Conservation (phyloP, 495 filamentous ascomycete species). For the Xylaria venustula region DNA sequence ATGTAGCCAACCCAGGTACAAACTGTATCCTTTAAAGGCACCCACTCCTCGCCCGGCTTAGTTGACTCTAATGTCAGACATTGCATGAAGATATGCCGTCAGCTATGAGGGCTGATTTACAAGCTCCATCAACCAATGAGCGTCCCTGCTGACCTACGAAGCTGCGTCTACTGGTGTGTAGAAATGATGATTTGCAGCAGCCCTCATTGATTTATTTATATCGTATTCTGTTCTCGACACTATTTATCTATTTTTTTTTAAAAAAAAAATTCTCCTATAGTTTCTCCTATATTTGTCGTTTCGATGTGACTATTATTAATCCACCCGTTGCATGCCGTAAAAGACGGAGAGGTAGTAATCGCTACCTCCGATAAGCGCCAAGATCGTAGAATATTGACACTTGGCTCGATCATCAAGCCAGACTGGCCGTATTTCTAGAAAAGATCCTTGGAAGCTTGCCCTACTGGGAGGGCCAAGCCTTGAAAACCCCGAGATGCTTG, state of each 20-base stretch:
- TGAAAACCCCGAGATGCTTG: not conserved
- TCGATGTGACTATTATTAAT: not conserved
- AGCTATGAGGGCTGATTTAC: not conserved
- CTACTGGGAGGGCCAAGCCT: not conserved
- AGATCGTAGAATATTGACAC: not conserved
- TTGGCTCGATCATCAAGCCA: not conserved
- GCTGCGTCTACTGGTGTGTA: too few relatives aligned
- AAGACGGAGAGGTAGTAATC: not conserved
- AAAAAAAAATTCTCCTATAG: too few relatives aligned
- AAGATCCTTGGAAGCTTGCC: not conserved
- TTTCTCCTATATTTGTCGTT: too few relatives aligned
- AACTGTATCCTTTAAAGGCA: too few relatives aligned
- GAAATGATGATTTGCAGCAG: too few relatives aligned
- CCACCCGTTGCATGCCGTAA: not conserved
- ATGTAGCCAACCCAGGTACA: not conserved
- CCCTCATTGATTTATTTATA: too few relatives aligned
- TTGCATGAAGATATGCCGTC: not conserved
- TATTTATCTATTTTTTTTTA: too few relatives aligned
- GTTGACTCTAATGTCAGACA: not conserved
- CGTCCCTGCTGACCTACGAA: not conserved
- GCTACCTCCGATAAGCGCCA: not conserved
- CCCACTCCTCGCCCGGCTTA: too few relatives aligned
- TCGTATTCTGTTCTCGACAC: too few relatives aligned
- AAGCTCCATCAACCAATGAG: not conserved
- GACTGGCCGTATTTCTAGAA: not conserved